Conservation (phyloP, 257 asterid genomes). For the Lycium barbarum region DNA sequence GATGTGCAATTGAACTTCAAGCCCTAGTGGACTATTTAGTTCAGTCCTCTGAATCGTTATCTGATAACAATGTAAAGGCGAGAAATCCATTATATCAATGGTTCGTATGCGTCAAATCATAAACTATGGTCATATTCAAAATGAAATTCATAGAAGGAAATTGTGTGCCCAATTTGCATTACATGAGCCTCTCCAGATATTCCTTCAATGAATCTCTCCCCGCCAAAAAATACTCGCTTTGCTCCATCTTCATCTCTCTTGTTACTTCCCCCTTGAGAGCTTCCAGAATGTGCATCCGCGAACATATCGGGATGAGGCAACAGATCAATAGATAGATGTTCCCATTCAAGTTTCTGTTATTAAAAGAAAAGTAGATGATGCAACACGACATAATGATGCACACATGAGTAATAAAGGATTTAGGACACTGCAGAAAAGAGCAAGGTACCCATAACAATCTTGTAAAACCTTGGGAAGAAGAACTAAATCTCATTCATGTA, state of each 20-base stretch:
- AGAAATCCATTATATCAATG: conserved; percentile 17
- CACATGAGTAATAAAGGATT: not conserved
- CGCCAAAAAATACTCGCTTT: conserved; percentile 96
- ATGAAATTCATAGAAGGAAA: conserved; percentile 15
- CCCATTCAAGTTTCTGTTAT: conserved; percentile 97
- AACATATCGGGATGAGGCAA: conserved; percentile 99
- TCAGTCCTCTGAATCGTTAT: conserved; percentile 94
- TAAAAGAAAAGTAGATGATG: conserved; percentile 29
- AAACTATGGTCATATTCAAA: conserved; percentile 25
- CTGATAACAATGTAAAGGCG: conserved; percentile 50
- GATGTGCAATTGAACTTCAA: conserved; percentile 87
- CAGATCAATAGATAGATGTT: conserved; percentile 87
- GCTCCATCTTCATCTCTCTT: conserved; percentile 98
- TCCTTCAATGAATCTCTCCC: conserved; percentile 95
- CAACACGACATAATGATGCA: not conserved
- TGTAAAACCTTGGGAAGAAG: not conserved
- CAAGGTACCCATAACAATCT: not conserved
- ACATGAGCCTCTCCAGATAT: conserved; percentile 97
- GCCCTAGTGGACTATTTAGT: conserved; percentile 87
- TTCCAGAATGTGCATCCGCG: conserved; percentile 62
- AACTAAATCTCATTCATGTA: not conserved
- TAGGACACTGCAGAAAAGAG: conserved; percentile 5
- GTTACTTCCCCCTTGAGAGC: conserved; percentile 60
- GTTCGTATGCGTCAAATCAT: not conserved
- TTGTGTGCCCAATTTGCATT: conserved; percentile 39